Evolutionary conservation across 2,329 filamentous ascomycete species (phyloP).

Genomic region (Penicillium sp.): DNA sequence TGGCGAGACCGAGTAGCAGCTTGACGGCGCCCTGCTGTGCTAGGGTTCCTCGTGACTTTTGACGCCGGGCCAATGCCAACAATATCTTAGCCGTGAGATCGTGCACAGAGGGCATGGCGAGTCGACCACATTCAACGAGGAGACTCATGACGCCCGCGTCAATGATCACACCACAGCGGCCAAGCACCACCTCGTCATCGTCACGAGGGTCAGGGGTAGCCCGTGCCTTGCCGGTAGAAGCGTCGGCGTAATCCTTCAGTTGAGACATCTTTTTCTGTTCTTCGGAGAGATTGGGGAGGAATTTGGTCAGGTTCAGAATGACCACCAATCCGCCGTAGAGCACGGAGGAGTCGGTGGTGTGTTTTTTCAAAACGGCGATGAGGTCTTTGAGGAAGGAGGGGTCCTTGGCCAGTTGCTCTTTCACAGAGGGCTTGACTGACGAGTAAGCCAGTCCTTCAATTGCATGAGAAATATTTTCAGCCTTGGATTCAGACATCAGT

Average conservation of each 20-base stretch:
- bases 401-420: constrained; percentile 74
- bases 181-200: constrained; percentile 70
- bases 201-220: constrained; percentile 63
- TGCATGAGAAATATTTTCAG: constrained; percentile 65
- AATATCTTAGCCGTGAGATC: constrained; percentile 73
- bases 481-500: constrained; percentile 42
- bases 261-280: constrained; percentile 91
- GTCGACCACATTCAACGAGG: constrained; percentile 71
- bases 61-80: constrained; percentile 70
- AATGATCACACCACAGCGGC: constrained; percentile 74
- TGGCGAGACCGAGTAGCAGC: constrained; percentile 70
- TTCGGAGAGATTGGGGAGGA: constrained; percentile 72
- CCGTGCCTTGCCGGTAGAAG: constrained; percentile 68
- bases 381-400: constrained; percentile 66
- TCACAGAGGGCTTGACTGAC: constrained; percentile 79
- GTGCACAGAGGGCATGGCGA: constrained; percentile 65
- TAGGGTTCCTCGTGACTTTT: constrained; percentile 70
- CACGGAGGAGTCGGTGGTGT: constrained; percentile 63
- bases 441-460: constrained; percentile 92
- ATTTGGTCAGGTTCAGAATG: constrained; percentile 78
- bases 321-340: constrained; percentile 86
- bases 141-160: constrained; percentile 74
- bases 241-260: constrained; percentile 90
- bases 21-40: constrained; percentile 93
- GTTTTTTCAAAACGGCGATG: constrained; percentile 48